Evolutionary conservation across 192 early-diverging fungal species (phyloP).

Genomic region (Chytriomyces sp.): DNA sequence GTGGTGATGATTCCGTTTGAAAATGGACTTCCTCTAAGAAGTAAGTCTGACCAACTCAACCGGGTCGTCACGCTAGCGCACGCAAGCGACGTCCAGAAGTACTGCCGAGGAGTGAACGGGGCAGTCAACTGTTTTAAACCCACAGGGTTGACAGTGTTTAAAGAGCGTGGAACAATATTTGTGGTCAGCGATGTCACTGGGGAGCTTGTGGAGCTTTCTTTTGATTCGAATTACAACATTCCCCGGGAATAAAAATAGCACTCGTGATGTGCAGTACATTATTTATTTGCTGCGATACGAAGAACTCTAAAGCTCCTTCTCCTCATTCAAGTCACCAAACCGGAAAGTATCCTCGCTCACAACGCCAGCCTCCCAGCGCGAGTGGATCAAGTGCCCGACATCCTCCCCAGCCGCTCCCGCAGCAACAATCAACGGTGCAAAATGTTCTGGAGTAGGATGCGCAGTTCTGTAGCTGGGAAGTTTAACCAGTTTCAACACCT

Average conservation of each 20-base stretch:
- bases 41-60: slow-evolving; percentile 7
- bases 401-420: slow-evolving; percentile 45
- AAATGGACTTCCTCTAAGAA: neutral
- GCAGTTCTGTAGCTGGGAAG: slow-evolving; percentile 8
- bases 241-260: too few relatives aligned
- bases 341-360: slow-evolving; percentile 17
- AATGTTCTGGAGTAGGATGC: slow-evolving; percentile 52
- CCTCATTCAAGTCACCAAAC: slow-evolving; percentile 6
- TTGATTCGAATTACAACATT: too few relatives aligned
- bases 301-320: neutral
- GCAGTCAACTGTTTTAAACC: slow-evolving; percentile 8
- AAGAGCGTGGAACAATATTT: slow-evolving; percentile 15
- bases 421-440: slow-evolving; percentile 51
- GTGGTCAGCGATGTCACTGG: slow-evolving; percentile 22
- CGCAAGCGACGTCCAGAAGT: slow-evolving; percentile 8
- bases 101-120: neutral
- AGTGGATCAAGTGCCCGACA: slow-evolving; percentile 4
- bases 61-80: slow-evolving; percentile 7
- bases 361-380: neutral
- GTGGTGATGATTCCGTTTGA: slow-evolving; percentile 45
- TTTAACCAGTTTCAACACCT: slow-evolving; percentile 9
- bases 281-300: neutral
- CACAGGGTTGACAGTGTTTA: slow-evolving; percentile 7
- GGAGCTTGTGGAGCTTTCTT: slow-evolving; percentile 10
- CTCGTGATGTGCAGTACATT: neutral